Conservation (phyloP, 805 yeast species). For the Cyberlindnera mrakii region DNA sequence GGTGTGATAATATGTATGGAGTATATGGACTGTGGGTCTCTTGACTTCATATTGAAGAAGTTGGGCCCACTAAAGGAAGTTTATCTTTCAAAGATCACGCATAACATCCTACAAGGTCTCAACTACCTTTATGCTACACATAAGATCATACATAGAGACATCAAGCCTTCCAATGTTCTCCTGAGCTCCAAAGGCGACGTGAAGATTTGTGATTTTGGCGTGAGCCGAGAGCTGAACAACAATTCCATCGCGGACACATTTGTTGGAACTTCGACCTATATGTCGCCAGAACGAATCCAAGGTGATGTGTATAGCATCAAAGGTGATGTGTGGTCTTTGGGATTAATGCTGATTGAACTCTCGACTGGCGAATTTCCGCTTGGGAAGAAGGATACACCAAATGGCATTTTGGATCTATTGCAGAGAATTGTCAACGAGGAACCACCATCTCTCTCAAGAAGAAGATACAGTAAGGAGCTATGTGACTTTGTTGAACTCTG, state of each 20-base stretch:
- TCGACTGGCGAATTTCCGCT: constrained; percentile 84
- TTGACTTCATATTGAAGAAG: constrained; percentile 66
- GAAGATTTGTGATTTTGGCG: constrained; percentile 96
- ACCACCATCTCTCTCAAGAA: constrained; percentile 64
- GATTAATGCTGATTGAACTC: constrained; percentile 81
- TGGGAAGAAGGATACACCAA: constrained; percentile 59
- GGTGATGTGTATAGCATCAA: constrained; percentile 92
- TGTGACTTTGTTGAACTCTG: constrained; percentile 71
- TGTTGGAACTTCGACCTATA: constrained; percentile 96
- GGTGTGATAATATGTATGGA: constrained; percentile 92
- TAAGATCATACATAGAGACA: constrained; percentile 90
- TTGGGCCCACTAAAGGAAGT: constrained; percentile 62
- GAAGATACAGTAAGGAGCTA: constrained; percentile 37
- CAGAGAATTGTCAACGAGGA: constrained; percentile 92
- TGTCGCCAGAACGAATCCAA: constrained; percentile 97
- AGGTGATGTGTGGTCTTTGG: constrained; percentile 96
- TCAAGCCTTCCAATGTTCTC: constrained; percentile 90
- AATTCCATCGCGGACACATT: constrained; percentile 90
- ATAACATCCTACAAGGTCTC: constrained; percentile 73
- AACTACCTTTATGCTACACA: constrained; percentile 77
- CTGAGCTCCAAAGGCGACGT: constrained; percentile 82
- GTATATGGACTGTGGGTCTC: constrained; percentile 90
- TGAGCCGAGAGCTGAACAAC: constrained; percentile 82
- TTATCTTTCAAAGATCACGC: constrained; percentile 68
- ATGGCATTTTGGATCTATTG: constrained; percentile 82